Evolutionary conservation across 805 yeast species (phyloP).

Genomic region (Zygoascus bituminiphila): DNA sequence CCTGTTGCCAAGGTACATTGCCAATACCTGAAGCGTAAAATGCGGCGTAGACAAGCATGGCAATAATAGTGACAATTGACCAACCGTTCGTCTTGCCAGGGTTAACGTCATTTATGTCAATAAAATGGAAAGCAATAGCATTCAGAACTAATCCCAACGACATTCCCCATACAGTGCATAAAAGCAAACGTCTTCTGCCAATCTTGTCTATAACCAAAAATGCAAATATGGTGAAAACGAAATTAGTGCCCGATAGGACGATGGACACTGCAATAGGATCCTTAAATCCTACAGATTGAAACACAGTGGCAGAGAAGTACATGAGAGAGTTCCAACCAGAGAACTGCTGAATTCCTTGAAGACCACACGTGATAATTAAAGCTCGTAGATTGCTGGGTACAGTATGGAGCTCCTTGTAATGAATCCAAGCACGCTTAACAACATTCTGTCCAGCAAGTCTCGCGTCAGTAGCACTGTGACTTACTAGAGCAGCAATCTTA

Average conservation of each 20-base stretch:
- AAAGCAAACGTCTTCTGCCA: slow-evolving; percentile 78
- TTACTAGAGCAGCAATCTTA: slow-evolving; percentile 54
- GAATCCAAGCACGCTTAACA: background rate
- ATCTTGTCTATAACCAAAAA: slow-evolving; percentile 76
- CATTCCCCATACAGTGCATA: slow-evolving; percentile 80
- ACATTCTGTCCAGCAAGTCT: slow-evolving; percentile 32
- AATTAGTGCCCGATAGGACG: slow-evolving; percentile 82
- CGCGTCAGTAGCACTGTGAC: slow-evolving; percentile 60
- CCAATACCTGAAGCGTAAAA: slow-evolving; percentile 92
- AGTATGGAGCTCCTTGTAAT: slow-evolving; percentile 24
- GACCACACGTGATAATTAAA: slow-evolving; percentile 77
- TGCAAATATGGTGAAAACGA: slow-evolving; percentile 77
- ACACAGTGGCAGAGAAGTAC: slow-evolving; percentile 91
- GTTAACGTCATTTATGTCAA: slow-evolving; percentile 51
- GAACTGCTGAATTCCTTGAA: slow-evolving; percentile 94
- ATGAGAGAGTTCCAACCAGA: slow-evolving; percentile 94
- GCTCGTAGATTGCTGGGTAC: slow-evolving; percentile 46
- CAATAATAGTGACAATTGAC: slow-evolving; percentile 62
- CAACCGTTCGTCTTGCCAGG: slow-evolving; percentile 24
- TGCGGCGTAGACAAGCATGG: slow-evolving; percentile 87
- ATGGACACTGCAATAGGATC: slow-evolving; percentile 88
- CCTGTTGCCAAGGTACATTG: slow-evolving; percentile 97
- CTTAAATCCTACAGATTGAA: slow-evolving; percentile 79
- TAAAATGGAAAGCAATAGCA: slow-evolving; percentile 84
- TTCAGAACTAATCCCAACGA: slow-evolving; percentile 63